These are phyloP conservation scores for Ustilago xerochloae DNA, from an alignment of 1,284 basidiomycete species.

Conservation along the genomic window DNA sequence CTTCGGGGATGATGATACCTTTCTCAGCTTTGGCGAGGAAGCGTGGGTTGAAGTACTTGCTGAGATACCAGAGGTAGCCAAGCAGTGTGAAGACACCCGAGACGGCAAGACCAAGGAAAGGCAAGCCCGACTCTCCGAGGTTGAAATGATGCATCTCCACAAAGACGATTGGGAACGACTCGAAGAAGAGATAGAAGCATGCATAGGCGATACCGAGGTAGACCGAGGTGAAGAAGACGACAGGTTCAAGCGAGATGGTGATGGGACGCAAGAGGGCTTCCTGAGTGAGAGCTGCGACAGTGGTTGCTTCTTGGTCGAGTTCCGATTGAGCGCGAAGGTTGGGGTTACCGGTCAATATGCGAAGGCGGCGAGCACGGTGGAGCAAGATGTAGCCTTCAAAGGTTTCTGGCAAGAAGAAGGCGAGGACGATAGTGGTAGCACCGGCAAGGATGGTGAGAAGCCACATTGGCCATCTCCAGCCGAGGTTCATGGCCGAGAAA, in stretches of 20 bases:
- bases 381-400: conserved; percentile 63
- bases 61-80: conserved; percentile 44
- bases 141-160: conserved; percentile 49
- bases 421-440: conserved; percentile 53
- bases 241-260: conserved; percentile 33
- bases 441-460: conserved; percentile 57
- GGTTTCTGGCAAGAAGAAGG: conserved; percentile 65
- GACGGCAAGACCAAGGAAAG: conserved; percentile 44
- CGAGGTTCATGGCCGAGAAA: conserved; percentile 58
- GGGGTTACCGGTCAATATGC: conserved; percentile 60
- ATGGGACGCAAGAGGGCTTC: conserved; percentile 41
- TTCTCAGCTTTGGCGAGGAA: conserved; percentile 31
- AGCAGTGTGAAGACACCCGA: conserved; percentile 19
- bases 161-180: conserved; percentile 45
- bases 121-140: conserved; percentile 42
- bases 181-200: conserved; percentile 41
- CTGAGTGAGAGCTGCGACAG: conserved; percentile 23
- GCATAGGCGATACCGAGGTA: conserved; percentile 29
- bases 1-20: conserved; percentile 72
- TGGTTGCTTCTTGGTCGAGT: conserved; percentile 23
- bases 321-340: conserved; percentile 35
- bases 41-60: conserved; percentile 34
- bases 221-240: conserved; percentile 38
- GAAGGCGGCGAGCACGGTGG: conserved; percentile 59
- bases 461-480: conserved; percentile 67